phyloP scores from a whole-genome alignment of 1,284 basidiomycete genomes.

The Microbotryum violaceum region DNA sequence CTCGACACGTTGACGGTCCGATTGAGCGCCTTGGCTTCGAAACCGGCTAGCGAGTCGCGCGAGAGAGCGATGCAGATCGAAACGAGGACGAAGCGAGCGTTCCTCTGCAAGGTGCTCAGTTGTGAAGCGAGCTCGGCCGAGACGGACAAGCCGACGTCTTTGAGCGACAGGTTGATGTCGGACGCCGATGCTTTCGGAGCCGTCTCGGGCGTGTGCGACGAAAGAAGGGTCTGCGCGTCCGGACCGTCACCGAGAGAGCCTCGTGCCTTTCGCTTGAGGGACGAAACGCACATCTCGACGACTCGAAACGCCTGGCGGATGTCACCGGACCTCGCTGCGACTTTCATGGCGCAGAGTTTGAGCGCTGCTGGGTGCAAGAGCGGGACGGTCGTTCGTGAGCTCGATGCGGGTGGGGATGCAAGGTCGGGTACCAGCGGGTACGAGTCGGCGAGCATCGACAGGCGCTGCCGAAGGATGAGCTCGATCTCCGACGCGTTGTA shows the following conservation, averaged over 20 bases:
- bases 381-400: constrained; percentile 24
- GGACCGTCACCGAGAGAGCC: neutral
- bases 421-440: constrained; percentile 26
- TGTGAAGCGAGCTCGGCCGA: constrained; percentile 10
- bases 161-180: constrained; percentile 38
- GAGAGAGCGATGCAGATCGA: constrained; percentile 17
- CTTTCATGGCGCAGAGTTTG: constrained; percentile 42
- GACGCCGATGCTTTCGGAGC: constrained; percentile 37
- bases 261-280: constrained; percentile 32
- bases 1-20: too few species aligned
- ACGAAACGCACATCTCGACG: constrained; percentile 40
- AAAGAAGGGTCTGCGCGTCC: constrained; percentile 22
- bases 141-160: constrained; percentile 27
- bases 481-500: constrained; percentile 41
- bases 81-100: constrained; percentile 21
- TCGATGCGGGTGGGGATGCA: neutral
- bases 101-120: constrained; percentile 13
- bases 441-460: constrained; percentile 34
- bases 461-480: constrained; percentile 39
- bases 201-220: constrained; percentile 27
- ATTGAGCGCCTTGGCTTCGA: constrained; percentile 3
- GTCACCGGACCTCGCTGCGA: constrained; percentile 43
- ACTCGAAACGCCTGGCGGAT: constrained; percentile 42
- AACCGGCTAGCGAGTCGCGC: constrained; percentile 1
- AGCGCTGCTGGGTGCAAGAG: constrained; percentile 41